Base-by-base conservation (phyloP, 345 rosid species). In the Acer campestre region DNA sequence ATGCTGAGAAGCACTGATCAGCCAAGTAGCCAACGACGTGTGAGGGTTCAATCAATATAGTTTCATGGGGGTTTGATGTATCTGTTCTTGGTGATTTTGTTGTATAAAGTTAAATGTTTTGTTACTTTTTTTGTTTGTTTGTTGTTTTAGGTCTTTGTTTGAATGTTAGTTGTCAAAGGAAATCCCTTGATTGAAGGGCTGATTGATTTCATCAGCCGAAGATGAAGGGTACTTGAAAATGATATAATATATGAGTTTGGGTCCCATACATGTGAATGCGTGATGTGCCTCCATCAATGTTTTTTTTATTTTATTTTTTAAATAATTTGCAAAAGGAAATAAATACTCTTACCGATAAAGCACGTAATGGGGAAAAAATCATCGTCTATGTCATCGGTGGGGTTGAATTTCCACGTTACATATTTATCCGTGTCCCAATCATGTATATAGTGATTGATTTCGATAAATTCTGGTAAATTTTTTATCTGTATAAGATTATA, bases 1-100 rank as follows among this genome's bases (percentile, higher is more conserved):
- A 70, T 78, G 98, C 89, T 51, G 77, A 86, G 46, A 82, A 76
- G 72, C 68, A 82, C 42, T 86, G 75, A 76, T 10, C 56, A 29
- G 3, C 12, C 27, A 3, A 3, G 4, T 11, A 13, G 56, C 56
- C 56, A 14, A 5, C 7, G 6, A 53, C 58, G 58, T 16, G 58
- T 53, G 58, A 56, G 49, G 38, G 63, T 38, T 56, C 13, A 5
- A 18, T 35, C 38, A 0, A 35, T 35, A 4, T 25, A 29, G 31
- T 51, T 27, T 23, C 6, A 25, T 25, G 10, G 29, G 49, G 1
- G 22, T 72, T 40, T 13, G 4, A 59, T 35, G 38, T 4, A 35
- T 72, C 35, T 40, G 1, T 72, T 16, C 14, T 42, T 61, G 2
- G 22, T 35, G 38, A 11, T 73, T 66, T 73, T 23, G 20, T 42